These are phyloP conservation scores for Diversispora eburnea DNA, from an alignment of 192 early-diverging fungal species.

Conservation along the genomic window DNA sequence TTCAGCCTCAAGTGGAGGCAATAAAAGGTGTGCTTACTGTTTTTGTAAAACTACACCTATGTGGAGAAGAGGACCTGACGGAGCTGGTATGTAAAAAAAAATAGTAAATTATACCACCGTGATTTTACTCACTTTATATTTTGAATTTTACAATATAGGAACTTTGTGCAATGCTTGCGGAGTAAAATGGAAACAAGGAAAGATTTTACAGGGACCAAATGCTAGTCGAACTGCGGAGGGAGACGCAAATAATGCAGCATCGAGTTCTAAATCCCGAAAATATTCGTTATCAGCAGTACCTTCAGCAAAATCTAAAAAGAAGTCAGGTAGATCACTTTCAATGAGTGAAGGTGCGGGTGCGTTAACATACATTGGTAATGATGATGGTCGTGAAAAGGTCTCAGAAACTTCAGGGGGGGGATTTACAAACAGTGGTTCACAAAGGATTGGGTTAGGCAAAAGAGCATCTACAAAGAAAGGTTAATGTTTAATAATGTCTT, in stretches of 20 bases:
- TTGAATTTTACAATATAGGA: background rate
- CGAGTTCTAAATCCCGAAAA: slow-evolving; percentile 10
- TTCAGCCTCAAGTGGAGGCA: slow-evolving; percentile 24
- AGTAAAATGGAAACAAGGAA: slow-evolving; percentile 81
- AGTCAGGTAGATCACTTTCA: background rate
- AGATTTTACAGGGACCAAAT: slow-evolving; percentile 50
- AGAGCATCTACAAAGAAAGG: slow-evolving; percentile 23
- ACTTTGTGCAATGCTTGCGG: slow-evolving; percentile 81
- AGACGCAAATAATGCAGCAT: background rate
- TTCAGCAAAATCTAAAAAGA: slow-evolving; percentile 13
- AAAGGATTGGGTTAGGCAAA: background rate
- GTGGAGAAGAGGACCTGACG: slow-evolving; percentile 73
- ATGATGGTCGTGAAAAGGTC: slow-evolving; percentile 16
- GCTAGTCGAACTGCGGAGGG: background rate
- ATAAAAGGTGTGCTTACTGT: slow-evolving; percentile 64
- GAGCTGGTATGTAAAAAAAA: slow-evolving; percentile 43
- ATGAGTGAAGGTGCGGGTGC: slow-evolving; percentile 19
- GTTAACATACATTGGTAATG: slow-evolving; percentile 16
- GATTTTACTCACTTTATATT: background rate
- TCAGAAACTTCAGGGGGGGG: background rate
- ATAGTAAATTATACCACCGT: background rate
- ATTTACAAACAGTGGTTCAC: background rate
- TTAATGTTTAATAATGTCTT: background rate
- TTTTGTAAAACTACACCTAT: slow-evolving; percentile 66
- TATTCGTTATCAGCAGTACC: slow-evolving; percentile 1